Evolutionary conservation across 805 yeast species (phyloP).

Genomic region (Wickerhamiella allomyrinae): DNA sequence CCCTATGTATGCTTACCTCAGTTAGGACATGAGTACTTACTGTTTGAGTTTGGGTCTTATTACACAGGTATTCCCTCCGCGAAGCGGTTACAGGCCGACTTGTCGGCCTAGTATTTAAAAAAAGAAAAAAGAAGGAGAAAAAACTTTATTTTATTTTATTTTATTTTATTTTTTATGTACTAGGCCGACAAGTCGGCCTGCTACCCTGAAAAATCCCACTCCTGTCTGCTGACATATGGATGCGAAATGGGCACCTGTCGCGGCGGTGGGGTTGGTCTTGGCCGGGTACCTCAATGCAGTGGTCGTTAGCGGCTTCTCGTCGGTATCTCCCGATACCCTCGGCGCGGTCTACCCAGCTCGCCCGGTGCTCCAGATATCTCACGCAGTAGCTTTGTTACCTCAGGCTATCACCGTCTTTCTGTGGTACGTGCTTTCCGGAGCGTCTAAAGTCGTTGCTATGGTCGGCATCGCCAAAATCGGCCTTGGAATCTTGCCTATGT

Average conservation of each 20-base stretch:
- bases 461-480: slow-evolving; percentile 54
- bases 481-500: slow-evolving; percentile 79
- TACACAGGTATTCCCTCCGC: too few relatives aligned
- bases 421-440: slow-evolving; percentile 13
- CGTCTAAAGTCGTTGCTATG: slow-evolving; percentile 17
- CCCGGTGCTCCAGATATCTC: slow-evolving; percentile 62
- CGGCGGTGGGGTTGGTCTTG: background rate
- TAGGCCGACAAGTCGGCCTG: too few relatives aligned
- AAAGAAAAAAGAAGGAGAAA: background rate
- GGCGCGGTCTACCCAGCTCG: slow-evolving; percentile 81
- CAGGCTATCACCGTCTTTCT: slow-evolving; percentile 42
- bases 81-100: too few relatives aligned
- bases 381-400: slow-evolving; percentile 75
- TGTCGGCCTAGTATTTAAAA: too few relatives aligned
- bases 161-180: too few relatives aligned
- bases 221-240: background rate
- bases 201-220: background rate
- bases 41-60: background rate
- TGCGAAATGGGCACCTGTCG: slow-evolving; percentile 2
- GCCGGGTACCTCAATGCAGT: slow-evolving; percentile 7
- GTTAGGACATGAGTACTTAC: too few relatives aligned
- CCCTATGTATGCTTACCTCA: too few relatives aligned
- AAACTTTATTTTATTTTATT: background rate
- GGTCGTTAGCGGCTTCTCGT: slow-evolving; percentile 1
- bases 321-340: slow-evolving; percentile 54